Evolutionary conservation across 2,329 filamentous ascomycete genomes (phyloP).

Genomic region (Cercospora sojina): DNA sequence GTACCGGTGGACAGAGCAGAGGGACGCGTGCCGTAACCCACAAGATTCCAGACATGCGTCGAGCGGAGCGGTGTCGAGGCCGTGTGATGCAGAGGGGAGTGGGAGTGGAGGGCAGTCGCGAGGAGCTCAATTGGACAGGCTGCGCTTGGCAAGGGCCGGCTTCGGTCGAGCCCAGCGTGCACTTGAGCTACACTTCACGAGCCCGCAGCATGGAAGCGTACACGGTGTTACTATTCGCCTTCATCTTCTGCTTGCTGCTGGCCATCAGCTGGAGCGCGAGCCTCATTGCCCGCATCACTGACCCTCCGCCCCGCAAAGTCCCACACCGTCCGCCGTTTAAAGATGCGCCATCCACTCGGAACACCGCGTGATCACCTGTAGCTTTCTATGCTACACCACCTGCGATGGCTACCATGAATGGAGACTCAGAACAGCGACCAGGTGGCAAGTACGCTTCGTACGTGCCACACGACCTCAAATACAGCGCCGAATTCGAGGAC

Average conservation of each 20-base stretch:
- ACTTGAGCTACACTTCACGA: neutral
- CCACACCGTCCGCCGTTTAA: neutral
- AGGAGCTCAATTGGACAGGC: neutral
- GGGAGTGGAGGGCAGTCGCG: slow-evolving; percentile 5
- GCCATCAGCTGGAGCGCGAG: slow-evolving; percentile 18
- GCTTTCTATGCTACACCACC: neutral
- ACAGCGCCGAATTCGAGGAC: slow-evolving; percentile 49
- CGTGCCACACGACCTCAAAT: slow-evolving; percentile 45
- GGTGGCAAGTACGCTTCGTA: slow-evolving; percentile 40
- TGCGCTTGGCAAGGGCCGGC: neutral
- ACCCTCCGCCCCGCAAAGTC: neutral
- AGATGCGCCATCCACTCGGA: neutral
- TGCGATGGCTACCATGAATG: neutral
- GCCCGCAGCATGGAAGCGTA: slow-evolving; percentile 14
- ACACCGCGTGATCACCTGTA: neutral
- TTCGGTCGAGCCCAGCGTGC: neutral
- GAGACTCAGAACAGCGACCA: slow-evolving; percentile 20
- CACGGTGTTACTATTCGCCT: slow-evolving; percentile 14
- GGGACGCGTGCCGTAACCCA: neutral
- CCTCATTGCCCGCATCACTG: slow-evolving; percentile 9
- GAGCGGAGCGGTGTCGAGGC: neutral
- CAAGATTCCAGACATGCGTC: neutral
- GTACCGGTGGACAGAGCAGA: neutral
- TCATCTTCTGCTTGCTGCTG: slow-evolving; percentile 16
- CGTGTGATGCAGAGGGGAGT: neutral